Conservation (phyloP, 1,284 basidiomycete genomes). For the Cerioporus squamosus region DNA sequence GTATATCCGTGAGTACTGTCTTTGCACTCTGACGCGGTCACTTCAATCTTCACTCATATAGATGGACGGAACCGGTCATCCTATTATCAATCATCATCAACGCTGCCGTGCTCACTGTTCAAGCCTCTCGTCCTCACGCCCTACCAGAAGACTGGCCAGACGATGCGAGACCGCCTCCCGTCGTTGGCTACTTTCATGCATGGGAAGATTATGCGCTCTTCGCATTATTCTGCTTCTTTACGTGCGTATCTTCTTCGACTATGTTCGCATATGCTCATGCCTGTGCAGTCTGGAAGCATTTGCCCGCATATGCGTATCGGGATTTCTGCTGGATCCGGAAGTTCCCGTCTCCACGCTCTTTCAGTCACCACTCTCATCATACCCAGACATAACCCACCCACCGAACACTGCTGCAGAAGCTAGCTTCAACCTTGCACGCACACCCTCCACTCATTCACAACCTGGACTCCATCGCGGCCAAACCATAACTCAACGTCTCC, state of each 20-base stretch:
- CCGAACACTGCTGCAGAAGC: conserved; percentile 33
- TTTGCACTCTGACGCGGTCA: too few species aligned
- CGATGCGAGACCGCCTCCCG: conserved; percentile 47
- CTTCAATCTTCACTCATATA: conserved; percentile 34
- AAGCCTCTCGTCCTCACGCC: conserved; percentile 65
- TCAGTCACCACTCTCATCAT: conserved; percentile 44
- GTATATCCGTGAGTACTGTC: conserved; percentile 60
- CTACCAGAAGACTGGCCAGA: conserved; percentile 44
- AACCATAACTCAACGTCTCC: conserved; percentile 37
- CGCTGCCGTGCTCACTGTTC: conserved; percentile 83
- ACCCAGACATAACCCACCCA: conserved; percentile 35
- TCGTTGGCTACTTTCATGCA: conserved; percentile 77
- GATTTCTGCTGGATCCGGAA: conserved; percentile 90
- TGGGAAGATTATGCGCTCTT: conserved; percentile 93
- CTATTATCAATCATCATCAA: conserved; percentile 86
- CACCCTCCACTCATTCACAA: conserved; percentile 41
- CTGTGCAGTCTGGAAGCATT: conserved; percentile 77
- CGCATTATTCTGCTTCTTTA: conserved; percentile 84
- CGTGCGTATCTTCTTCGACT: conserved; percentile 54
- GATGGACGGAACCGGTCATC: conserved; percentile 88
- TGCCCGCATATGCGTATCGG: conserved; percentile 90
- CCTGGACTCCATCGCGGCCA: conserved; percentile 29
- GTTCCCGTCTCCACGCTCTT: conserved; percentile 62
- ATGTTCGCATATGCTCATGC: conserved; percentile 2
- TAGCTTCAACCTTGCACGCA: conserved; percentile 28